These are phyloP conservation scores for Stellera chamaejasme DNA, from an alignment of 345 rosid genomes.

Conservation along the genomic window DNA sequence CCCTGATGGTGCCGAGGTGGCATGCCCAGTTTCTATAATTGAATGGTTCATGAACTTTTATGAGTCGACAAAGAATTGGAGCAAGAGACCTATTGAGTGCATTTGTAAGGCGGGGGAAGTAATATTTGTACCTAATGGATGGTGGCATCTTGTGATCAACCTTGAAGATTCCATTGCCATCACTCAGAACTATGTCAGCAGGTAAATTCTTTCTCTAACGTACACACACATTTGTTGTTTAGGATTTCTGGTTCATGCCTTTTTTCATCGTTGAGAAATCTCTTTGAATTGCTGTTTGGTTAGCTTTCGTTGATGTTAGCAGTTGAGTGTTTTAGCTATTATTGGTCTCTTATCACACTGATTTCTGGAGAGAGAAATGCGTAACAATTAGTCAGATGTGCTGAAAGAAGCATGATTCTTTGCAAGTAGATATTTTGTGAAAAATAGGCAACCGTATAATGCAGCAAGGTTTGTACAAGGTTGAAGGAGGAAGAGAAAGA, in stretches of 20 bases:
- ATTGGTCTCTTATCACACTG: too few species aligned
- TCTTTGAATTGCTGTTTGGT: neutral
- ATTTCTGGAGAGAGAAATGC: too few species aligned
- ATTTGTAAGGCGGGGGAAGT: slow-evolving; percentile 93
- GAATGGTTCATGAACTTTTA: slow-evolving; percentile 99
- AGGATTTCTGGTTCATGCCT: slow-evolving; percentile 6
- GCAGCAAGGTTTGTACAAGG: too few species aligned
- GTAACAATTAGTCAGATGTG: too few species aligned
- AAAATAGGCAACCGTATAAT: too few species aligned
- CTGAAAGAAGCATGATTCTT: too few species aligned
- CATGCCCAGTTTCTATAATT: slow-evolving; percentile 88
- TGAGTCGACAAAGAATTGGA: slow-evolving; percentile 62
- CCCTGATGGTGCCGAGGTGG: slow-evolving; percentile 96
- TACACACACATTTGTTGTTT: neutral
- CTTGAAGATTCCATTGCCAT: slow-evolving; percentile 90
- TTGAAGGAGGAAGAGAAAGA: too few species aligned
- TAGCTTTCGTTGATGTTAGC: neutral
- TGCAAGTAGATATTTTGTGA: too few species aligned
- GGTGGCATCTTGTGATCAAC: slow-evolving; percentile 99
- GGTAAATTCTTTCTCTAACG: slow-evolving; percentile 25
- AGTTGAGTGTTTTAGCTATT: neutral
- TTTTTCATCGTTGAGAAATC: neutral
- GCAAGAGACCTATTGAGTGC: slow-evolving; percentile 79
- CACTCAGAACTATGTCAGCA: slow-evolving; percentile 94
- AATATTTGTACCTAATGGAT: slow-evolving; percentile 91